Conservation (phyloP, 345 rosid genomes). For the Acer saccharum region DNA sequence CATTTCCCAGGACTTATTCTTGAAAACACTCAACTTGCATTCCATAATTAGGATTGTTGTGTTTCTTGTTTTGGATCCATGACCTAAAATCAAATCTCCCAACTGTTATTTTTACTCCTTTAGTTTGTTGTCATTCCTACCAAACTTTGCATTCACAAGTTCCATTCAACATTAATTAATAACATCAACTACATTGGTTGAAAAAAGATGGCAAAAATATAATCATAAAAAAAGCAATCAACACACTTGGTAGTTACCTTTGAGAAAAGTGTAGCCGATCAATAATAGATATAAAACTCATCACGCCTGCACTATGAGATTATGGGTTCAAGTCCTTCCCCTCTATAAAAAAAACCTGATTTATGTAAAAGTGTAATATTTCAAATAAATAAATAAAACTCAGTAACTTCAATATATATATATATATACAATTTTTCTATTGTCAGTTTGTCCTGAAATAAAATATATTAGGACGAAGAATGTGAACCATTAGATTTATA, state of each 20-base stretch:
- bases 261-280: not conserved
- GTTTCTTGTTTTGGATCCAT: not conserved
- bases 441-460: no score
- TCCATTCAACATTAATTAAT: not conserved
- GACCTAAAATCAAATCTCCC: not conserved
- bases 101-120: not conserved
- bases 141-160: slow-evolving; percentile 1
- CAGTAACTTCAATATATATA: not conserved
- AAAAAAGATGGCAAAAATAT: not conserved
- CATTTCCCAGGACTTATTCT: not conserved
- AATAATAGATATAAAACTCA: not conserved
- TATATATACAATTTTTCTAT: no score
- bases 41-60: not conserved
- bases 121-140: not conserved
- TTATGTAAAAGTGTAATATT: no score
- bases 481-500: no score
- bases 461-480: no score
- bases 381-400: no score
- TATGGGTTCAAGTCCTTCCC: no score
- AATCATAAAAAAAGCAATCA: not conserved
- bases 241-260: not conserved
- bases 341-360: no score
- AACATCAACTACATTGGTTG: slow-evolving; percentile 10
- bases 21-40: not conserved
- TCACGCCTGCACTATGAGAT: no score